Evolutionary conservation across 2,329 filamentous ascomycete genomes (phyloP).

Genomic region (Sphaerulina musiva): DNA sequence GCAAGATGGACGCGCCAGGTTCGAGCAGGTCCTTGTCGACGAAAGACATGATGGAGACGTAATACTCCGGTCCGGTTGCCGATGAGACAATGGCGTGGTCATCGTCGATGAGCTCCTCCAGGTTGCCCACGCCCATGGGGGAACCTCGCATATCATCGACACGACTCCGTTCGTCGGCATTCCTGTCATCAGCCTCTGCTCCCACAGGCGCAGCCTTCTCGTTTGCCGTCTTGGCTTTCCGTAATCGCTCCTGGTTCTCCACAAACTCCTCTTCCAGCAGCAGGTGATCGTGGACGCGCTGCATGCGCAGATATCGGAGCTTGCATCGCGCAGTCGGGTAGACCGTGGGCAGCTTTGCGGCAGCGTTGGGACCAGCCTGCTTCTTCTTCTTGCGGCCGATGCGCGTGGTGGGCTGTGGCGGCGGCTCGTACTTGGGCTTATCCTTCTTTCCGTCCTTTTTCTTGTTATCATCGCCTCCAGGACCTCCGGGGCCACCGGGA

Average conservation of each 20-base stretch:
- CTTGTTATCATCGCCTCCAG: conserved; percentile 61
- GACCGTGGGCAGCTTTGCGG: conserved; percentile 88
- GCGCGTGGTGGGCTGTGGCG: conserved; percentile 90
- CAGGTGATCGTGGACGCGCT: conserved; percentile 95
- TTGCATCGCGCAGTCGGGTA: conserved; percentile 97
- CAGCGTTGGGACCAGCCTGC: conserved; percentile 83
- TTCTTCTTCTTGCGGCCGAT: conserved; percentile 99
- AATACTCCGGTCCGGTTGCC: conserved; percentile 95
- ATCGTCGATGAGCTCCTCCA: conserved; percentile 98
- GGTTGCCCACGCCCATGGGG: conserved; percentile 94
- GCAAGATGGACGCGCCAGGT: conserved; percentile 85
- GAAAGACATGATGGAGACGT: conserved; percentile 99
- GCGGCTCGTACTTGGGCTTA: conserved; percentile 99
- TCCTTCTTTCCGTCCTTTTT: conserved; percentile 92
- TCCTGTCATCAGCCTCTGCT: conserved; percentile 74
- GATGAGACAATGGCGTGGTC: conserved; percentile 98
- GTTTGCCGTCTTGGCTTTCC: conserved; percentile 83
- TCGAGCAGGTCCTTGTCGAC: conserved; percentile 98
- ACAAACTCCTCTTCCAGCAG: conserved; percentile 97
- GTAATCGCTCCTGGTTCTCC: conserved; percentile 93
- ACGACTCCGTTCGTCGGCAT: conserved; percentile 87
- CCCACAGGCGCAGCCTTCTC: conserved; percentile 53
- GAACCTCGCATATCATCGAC: conserved; percentile 98
- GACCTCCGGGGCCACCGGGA: conserved; percentile 41
- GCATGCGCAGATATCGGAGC: conserved; percentile 92